These are phyloP conservation scores for Lineolata rhizophorae DNA, from an alignment of 495 filamentous ascomycete genomes.

Conservation along the genomic window DNA sequence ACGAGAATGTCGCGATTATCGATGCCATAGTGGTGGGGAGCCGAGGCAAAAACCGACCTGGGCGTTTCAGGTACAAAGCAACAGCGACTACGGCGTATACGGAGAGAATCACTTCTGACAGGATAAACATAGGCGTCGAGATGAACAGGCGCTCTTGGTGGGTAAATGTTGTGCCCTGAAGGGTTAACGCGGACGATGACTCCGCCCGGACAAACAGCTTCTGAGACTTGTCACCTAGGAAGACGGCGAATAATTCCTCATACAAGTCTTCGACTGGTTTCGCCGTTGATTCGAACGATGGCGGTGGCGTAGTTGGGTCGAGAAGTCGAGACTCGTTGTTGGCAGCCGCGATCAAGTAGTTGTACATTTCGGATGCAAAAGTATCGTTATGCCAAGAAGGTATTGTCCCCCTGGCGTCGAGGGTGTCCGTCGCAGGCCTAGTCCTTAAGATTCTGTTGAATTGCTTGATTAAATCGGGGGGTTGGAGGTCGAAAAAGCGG, in stretches of 20 bases:
- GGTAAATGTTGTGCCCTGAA: background rate
- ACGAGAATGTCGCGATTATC: conserved; percentile 11
- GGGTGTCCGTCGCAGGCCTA: too few relatives aligned
- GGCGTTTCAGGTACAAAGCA: conserved; percentile 13
- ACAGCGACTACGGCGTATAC: conserved; percentile 18
- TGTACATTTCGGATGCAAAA: conserved; percentile 16
- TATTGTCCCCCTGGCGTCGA: too few relatives aligned
- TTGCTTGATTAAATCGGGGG: too few relatives aligned
- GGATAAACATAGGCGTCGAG: conserved; percentile 13
- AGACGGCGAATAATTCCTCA: conserved; percentile 16
- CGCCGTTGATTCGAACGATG: conserved; percentile 8
- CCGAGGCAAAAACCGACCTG: conserved; percentile 14
- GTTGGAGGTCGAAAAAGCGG: too few relatives aligned
- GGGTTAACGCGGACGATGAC: background rate
- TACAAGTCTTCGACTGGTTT: conserved; percentile 11
- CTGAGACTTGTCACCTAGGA: conserved; percentile 13
- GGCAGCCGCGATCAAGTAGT: conserved; percentile 13
- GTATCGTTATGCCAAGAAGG: conserved; percentile 19
- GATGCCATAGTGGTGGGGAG: conserved; percentile 23
- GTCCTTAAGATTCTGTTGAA: too few relatives aligned
- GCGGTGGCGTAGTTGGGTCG: conserved; percentile 12
- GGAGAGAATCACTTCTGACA: conserved; percentile 14
- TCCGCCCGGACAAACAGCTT: conserved; percentile 8
- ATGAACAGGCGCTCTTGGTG: conserved; percentile 19
- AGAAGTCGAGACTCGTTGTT: conserved; percentile 11